Evolutionary conservation across 176 grass and related monocot species (phyloP).

Genomic region (Elymus sibiricus): DNA sequence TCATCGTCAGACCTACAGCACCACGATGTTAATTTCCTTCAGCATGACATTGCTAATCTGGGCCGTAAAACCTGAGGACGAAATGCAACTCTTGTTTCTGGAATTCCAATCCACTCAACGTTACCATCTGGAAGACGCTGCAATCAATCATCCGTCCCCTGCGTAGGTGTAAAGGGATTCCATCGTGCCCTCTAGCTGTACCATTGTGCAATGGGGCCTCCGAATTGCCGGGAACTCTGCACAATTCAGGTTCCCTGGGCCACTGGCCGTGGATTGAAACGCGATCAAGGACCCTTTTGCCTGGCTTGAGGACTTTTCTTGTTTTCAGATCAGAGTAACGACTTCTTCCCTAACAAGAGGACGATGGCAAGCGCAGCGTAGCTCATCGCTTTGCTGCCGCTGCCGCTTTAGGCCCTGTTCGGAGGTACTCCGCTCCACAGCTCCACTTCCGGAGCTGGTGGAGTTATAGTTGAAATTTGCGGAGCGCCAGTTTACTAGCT

Average conservation of each 20-base stretch:
- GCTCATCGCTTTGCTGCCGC: neutral
- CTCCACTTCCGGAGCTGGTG: too few relatives aligned
- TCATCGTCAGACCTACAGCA: too few relatives aligned
- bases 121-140: neutral
- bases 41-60: too few relatives aligned
- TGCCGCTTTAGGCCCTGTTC: too few relatives aligned
- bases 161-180: constrained; percentile 49
- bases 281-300: too few relatives aligned
- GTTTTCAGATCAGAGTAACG: neutral
- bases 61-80: neutral
- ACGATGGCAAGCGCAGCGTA: neutral
- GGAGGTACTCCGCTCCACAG: too few relatives aligned
- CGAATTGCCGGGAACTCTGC: constrained; percentile 42
- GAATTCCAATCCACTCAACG: neutral
- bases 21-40: too few relatives aligned
- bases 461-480: too few relatives aligned
- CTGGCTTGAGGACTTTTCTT: neutral
- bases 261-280: neutral
- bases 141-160: constrained; percentile 36
- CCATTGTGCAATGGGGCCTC: constrained; percentile 8
- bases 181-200: neutral
- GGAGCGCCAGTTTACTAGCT: too few relatives aligned
- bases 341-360: neutral
- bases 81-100: neutral
- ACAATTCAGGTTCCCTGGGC: neutral